These are phyloP conservation scores for Talaromyces sp. DNA, from an alignment of 2,329 filamentous ascomycete genomes.

Conservation along the genomic window DNA sequence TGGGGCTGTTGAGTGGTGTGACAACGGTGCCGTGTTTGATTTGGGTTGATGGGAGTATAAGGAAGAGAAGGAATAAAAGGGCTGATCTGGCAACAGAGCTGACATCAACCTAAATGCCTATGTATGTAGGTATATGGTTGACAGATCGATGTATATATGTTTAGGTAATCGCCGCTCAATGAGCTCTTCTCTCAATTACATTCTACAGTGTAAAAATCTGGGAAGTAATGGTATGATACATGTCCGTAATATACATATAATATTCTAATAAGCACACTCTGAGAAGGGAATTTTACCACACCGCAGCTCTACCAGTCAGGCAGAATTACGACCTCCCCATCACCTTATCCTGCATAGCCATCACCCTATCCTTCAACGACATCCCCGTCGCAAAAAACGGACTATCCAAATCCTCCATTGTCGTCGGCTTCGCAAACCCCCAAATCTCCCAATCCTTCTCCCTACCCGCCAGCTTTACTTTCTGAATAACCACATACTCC, in stretches of 20 bases:
- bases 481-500: slow-evolving; percentile 53
- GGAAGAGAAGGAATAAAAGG: slow-evolving; percentile 10
- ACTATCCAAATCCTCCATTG: slow-evolving; percentile 35
- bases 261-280: neutral
- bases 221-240: neutral
- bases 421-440: slow-evolving; percentile 47
- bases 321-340: slow-evolving; percentile 1
- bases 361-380: slow-evolving; percentile 33
- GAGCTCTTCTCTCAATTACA: neutral
- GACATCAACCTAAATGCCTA: too few species aligned
- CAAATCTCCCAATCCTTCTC: slow-evolving; percentile 50
- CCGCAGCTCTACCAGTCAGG: neutral
- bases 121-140: too few species aligned
- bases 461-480: slow-evolving; percentile 40
- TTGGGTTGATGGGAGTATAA: slow-evolving; percentile 18
- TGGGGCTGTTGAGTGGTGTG: slow-evolving; percentile 29
- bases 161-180: neutral
- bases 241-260: neutral
- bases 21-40: slow-evolving; percentile 26
- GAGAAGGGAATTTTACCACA: neutral
- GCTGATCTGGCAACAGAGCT: neutral
- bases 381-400: slow-evolving; percentile 37
- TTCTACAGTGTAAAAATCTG: neutral
- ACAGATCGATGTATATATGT: neutral
- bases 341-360: slow-evolving; percentile 14